These are phyloP conservation scores for Pulicaria dysenterica DNA, from an alignment of 129 eudicot genomes.

Conservation along the genomic window DNA sequence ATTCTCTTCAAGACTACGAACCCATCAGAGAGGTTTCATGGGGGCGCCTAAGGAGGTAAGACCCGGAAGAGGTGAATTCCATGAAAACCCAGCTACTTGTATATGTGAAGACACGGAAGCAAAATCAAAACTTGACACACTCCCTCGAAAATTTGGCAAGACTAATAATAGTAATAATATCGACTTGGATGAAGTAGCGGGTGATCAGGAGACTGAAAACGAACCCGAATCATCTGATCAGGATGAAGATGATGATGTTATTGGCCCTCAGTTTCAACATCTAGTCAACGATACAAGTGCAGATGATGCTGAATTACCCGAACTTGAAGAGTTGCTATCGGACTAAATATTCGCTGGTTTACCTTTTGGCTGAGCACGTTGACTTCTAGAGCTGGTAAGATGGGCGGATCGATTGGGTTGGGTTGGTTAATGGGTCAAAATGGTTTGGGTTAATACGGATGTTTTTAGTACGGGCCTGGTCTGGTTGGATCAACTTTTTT, in stretches of 20 bases:
- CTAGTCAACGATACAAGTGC: constrained; percentile 48
- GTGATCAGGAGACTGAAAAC: constrained; percentile 55
- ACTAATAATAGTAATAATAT: constrained; percentile 16
- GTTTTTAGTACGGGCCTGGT: neutral
- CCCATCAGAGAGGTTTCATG: constrained; percentile 76
- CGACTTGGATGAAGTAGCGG: constrained; percentile 32
- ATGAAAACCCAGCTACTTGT: constrained; percentile 78
- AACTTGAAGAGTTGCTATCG: constrained; percentile 85
- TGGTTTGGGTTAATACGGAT: neutral
- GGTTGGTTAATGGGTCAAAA: constrained; percentile 1
- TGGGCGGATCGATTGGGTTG: neutral
- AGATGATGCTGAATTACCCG: constrained; percentile 82
- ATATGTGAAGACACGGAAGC: constrained; percentile 73
- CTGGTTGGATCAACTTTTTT: neutral
- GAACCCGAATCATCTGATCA: constrained; percentile 69
- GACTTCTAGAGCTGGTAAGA: constrained; percentile 29
- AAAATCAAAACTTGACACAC: constrained; percentile 43
- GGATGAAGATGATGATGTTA: constrained; percentile 72
- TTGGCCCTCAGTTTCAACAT: constrained; percentile 40
- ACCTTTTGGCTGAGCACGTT: constrained; percentile 16
- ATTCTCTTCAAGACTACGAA: constrained; percentile 60
- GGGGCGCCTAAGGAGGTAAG: constrained; percentile 84
- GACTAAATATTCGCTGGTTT: constrained; percentile 39
- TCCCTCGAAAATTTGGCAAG: constrained; percentile 48
- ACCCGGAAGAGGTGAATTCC: constrained; percentile 86